phyloP scores from a whole-genome alignment of 306 rosid species.

The Cicer cuneatum region DNA sequence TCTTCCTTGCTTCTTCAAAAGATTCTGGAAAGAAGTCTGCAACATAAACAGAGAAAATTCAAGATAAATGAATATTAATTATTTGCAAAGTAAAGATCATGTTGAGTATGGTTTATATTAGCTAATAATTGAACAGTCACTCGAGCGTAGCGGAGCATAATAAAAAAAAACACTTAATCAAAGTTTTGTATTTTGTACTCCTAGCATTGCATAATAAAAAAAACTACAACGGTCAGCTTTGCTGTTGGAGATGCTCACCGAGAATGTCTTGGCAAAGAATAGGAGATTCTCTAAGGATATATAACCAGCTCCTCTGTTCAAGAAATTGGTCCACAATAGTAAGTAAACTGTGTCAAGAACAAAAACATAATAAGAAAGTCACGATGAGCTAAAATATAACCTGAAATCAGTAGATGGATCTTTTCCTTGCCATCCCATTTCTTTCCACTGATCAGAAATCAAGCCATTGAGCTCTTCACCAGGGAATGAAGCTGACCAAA shows the following conservation, averaged over 20 bases:
- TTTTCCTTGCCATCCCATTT: constrained; percentile 98
- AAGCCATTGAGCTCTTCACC: constrained; percentile 74
- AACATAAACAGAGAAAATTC: constrained; percentile 21
- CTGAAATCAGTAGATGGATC: constrained; percentile 97
- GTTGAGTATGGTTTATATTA: too few relatives aligned
- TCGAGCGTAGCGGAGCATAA: too few relatives aligned
- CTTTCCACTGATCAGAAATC: constrained; percentile 95
- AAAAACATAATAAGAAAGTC: constrained; percentile 4
- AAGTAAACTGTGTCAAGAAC: constrained; percentile 14
- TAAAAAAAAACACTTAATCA: too few relatives aligned
- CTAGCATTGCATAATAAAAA: too few relatives aligned
- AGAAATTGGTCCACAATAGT: constrained; percentile 35
- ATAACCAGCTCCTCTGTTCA: constrained; percentile 86
- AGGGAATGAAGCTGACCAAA: constrained; percentile 82
- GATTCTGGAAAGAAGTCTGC: constrained; percentile 73
- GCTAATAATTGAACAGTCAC: too few relatives aligned
- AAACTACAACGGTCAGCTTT: too few relatives aligned
- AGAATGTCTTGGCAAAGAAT: constrained; percentile 82
- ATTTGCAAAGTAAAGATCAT: neutral
- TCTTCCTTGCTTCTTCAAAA: constrained; percentile 78
- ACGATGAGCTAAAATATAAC: constrained; percentile 50
- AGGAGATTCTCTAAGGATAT: constrained; percentile 92
- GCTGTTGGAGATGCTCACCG: constrained; percentile 52
- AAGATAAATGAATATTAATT: neutral
- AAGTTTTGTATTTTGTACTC: too few relatives aligned